Percentiles rank a stretch among this genome's conserved stretches.
These are phyloP conservation scores for Inosperma sp. DNA, from an alignment of 768 basidiomycete genomes.

Conservation along the genomic window DNA sequence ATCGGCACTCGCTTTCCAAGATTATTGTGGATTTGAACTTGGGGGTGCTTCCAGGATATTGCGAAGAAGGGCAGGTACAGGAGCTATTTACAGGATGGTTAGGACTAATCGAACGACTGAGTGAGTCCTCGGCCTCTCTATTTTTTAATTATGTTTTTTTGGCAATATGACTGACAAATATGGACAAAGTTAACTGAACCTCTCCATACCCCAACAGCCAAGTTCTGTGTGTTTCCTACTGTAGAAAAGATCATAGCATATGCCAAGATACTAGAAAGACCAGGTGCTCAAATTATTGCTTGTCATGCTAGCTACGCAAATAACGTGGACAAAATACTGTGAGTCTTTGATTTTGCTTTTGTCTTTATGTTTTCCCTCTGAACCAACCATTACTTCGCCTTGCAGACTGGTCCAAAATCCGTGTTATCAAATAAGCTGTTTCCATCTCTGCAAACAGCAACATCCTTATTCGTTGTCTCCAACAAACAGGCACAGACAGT, in stretches of 20 bases:
- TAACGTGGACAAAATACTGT: slow-evolving; percentile 84
- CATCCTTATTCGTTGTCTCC: slow-evolving; percentile 73
- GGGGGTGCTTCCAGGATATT: slow-evolving; percentile 94
- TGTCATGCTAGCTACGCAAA: slow-evolving; percentile 87
- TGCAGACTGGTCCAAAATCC: slow-evolving; percentile 87
- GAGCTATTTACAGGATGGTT: slow-evolving; percentile 89
- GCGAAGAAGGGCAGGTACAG: slow-evolving; percentile 86
- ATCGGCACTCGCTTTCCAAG: slow-evolving; percentile 73
- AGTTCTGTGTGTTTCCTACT: slow-evolving; percentile 87
- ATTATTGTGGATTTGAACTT: slow-evolving; percentile 90
- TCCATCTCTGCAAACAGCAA: slow-evolving; percentile 97
- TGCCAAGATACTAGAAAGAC: slow-evolving; percentile 91
- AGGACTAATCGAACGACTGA: slow-evolving; percentile 83
- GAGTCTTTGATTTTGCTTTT: slow-evolving; percentile 16
- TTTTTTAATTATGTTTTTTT: neutral
- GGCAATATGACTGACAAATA: no score
- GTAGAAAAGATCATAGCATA: slow-evolving; percentile 88
- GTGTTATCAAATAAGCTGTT: slow-evolving; percentile 85
- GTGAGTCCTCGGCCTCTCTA: slow-evolving; percentile 45
- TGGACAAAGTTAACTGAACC: no score
- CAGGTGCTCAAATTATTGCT: slow-evolving; percentile 92
- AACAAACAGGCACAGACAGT: slow-evolving; percentile 81
- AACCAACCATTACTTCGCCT: slow-evolving; percentile 41
- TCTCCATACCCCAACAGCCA: slow-evolving; percentile 91
- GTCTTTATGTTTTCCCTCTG: neutral